Evolutionary conservation across 2,329 filamentous ascomycete genomes (phyloP).

Genomic region (Aspergillus flavus): DNA sequence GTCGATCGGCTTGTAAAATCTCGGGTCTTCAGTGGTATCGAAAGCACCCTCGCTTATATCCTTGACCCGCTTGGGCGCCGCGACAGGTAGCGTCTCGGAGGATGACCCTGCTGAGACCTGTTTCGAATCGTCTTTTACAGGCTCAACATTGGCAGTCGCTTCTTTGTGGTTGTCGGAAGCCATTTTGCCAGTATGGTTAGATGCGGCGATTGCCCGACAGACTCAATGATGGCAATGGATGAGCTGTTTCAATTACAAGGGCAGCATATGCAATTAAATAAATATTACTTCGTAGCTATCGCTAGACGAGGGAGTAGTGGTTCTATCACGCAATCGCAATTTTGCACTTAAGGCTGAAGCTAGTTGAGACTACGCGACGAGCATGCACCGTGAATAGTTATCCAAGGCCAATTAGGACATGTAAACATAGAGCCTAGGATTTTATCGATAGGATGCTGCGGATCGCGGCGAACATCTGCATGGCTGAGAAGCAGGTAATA

Average conservation of each 20-base stretch:
- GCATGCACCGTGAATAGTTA: constrained; percentile 5
- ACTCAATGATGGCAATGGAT: background rate
- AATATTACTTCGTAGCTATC: background rate
- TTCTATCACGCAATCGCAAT: constrained; percentile 21
- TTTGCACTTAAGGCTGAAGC: constrained; percentile 4
- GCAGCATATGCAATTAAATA: background rate
- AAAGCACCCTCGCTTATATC: constrained; percentile 32
- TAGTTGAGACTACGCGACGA: background rate
- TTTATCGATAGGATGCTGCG: background rate
- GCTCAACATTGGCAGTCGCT: constrained; percentile 3
- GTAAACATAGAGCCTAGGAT: background rate
- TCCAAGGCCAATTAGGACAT: constrained; percentile 6
- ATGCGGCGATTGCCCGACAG: background rate
- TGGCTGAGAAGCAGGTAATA: background rate
- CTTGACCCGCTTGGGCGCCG: constrained; percentile 9
- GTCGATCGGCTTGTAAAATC: constrained; percentile 43
- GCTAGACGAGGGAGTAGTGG: background rate
- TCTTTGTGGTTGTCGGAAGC: constrained; percentile 18
- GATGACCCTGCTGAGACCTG: constrained; percentile 17
- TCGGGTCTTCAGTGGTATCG: constrained; percentile 37
- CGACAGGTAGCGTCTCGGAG: constrained; percentile 13
- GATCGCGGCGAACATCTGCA: constrained; percentile 1
- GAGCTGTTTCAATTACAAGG: background rate
- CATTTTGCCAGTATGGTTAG: constrained; percentile 18
- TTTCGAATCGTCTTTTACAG: constrained; percentile 16